These are phyloP conservation scores for Cladorrhinum sp. DNA, from an alignment of 2,329 filamentous ascomycete genomes.

Conservation along the genomic window DNA sequence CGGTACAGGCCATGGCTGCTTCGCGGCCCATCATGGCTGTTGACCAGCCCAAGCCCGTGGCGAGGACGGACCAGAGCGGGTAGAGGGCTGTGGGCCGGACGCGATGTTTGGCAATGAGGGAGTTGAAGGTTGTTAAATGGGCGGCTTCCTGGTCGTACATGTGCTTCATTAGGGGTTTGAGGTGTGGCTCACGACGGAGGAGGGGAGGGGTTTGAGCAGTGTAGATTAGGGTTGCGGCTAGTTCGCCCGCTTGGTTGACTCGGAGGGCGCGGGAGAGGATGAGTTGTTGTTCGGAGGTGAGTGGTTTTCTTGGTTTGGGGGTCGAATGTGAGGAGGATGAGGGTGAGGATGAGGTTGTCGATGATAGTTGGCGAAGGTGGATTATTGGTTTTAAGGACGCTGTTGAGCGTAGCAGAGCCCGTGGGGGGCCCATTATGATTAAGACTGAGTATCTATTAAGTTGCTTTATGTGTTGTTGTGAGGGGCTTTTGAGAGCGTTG, in stretches of 20 bases:
- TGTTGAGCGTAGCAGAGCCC: neutral
- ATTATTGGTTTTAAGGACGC: neutral
- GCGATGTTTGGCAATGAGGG: slow-evolving; percentile 77
- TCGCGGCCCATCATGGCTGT: slow-evolving; percentile 87
- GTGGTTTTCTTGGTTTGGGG: slow-evolving; percentile 48
- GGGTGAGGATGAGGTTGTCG: slow-evolving; percentile 21
- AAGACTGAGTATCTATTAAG: no score
- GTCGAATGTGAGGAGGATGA: slow-evolving; percentile 22
- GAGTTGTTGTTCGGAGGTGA: slow-evolving; percentile 67
- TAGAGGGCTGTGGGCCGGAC: slow-evolving; percentile 91
- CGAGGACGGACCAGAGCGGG: slow-evolving; percentile 79
- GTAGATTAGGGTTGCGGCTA: slow-evolving; percentile 96
- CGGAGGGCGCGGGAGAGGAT: slow-evolving; percentile 60
- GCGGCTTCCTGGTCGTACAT: slow-evolving; percentile 97
- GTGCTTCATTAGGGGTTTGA: slow-evolving; percentile 88
- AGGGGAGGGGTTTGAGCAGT: slow-evolving; percentile 81
- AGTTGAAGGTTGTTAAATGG: slow-evolving; percentile 83
- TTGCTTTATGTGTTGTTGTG: no score
- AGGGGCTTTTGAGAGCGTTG: no score
- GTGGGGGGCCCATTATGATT: neutral
- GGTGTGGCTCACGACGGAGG: slow-evolving; percentile 75
- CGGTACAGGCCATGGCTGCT: slow-evolving; percentile 97
- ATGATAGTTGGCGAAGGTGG: neutral
- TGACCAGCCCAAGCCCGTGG: slow-evolving; percentile 80
- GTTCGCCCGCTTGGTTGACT: slow-evolving; percentile 95